Conservation (phyloP, 768 basidiomycete species). For the Chiua virens region DNA sequence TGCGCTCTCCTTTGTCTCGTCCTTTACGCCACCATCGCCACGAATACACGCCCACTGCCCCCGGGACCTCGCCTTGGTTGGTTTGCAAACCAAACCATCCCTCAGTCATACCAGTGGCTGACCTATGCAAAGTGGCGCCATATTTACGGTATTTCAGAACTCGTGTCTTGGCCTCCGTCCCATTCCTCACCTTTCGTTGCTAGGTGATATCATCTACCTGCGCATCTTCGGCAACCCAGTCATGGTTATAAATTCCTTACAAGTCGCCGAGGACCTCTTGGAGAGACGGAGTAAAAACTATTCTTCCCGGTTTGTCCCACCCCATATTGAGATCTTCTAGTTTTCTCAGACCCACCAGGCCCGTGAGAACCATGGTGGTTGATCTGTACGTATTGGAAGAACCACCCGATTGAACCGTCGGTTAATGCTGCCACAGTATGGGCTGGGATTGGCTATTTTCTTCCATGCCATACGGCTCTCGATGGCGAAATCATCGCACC, state of each 20-base stretch:
- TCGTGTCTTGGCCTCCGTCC: neutral
- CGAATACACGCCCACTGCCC: conserved; percentile 24
- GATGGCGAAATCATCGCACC: conserved; percentile 38
- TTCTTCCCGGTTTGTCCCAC: conserved; percentile 34
- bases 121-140: conserved; percentile 46
- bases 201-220: conserved; percentile 50
- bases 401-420: neutral
- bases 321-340: neutral
- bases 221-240: conserved; percentile 46
- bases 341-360: conserved; percentile 22
- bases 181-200: neutral
- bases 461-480: conserved; percentile 37
- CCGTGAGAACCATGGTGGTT: conserved; percentile 41
- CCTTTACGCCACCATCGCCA: conserved; percentile 10
- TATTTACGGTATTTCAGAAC: conserved; percentile 36
- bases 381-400: conserved; percentile 37
- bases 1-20: conserved; percentile 10
- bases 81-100: conserved; percentile 35
- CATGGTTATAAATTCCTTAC: conserved; percentile 44
- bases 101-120: conserved; percentile 42
- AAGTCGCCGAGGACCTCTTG: conserved; percentile 43
- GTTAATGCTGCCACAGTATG: conserved; percentile 31
- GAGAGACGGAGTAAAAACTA: conserved; percentile 46
- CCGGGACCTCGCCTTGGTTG: conserved; percentile 44
- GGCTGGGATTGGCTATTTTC: conserved; percentile 51